phyloP scores from a whole-genome alignment of 1,139 yeast species.

The Arxiozyma bovina region DNA sequence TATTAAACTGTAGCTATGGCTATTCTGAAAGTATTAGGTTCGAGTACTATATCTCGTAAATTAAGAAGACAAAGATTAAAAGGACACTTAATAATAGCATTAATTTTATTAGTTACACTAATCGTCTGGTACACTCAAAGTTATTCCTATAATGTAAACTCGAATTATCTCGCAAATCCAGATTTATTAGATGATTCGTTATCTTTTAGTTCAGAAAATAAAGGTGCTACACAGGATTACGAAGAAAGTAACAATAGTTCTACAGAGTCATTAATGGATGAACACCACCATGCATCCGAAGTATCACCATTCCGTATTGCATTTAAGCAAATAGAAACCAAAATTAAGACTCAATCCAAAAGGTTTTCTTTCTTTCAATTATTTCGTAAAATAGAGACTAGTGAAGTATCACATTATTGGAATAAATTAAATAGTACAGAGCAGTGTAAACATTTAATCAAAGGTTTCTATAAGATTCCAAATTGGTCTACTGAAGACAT shows the following conservation, averaged over 20 bases:
- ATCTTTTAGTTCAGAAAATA: neutral
- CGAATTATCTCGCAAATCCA: neutral
- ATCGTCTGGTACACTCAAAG: neutral
- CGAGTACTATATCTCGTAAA: neutral
- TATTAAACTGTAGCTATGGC: neutral
- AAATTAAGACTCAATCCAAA: neutral
- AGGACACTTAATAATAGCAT: neutral
- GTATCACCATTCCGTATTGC: neutral
- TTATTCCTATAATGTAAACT: neutral
- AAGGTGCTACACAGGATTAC: neutral
- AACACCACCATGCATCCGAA: neutral
- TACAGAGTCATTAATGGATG: neutral
- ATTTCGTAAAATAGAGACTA: neutral
- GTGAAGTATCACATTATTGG: neutral
- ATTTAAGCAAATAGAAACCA: neutral
- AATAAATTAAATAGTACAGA: conserved; percentile 3
- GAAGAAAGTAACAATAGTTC: neutral
- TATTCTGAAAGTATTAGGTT: neutral
- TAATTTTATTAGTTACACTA: neutral
- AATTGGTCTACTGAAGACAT: conserved; percentile 17
- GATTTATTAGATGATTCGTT: neutral
- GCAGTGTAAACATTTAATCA: conserved; percentile 17
- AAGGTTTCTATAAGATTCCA: conserved; percentile 12
- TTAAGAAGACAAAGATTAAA: neutral
- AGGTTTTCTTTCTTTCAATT: neutral